Conservation (phyloP, 169 alveolate species). For the Plasmodium vinckei region DNA sequence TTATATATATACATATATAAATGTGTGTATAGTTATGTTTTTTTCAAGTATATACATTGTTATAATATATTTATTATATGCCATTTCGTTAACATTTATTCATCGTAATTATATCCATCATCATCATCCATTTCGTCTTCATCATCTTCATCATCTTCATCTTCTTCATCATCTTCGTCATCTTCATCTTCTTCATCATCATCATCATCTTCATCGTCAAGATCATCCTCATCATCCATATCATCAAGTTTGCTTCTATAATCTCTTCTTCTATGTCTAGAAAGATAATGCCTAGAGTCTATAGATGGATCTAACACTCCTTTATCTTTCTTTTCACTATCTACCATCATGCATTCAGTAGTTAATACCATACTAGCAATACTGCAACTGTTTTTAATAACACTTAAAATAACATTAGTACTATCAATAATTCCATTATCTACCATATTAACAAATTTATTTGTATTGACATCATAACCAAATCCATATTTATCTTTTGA, state of each 20-base stretch:
- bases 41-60: no score
- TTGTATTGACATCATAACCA: constrained; percentile 92
- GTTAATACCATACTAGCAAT: constrained; percentile 92
- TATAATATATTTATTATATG: no score
- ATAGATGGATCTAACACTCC: constrained; percentile 38
- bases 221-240: constrained; percentile 47
- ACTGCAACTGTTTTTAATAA: constrained; percentile 89
- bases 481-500: constrained; percentile 89
- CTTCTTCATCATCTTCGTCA: constrained; percentile 52
- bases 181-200: constrained; percentile 59
- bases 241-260: constrained; percentile 32
- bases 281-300: constrained; percentile 33
- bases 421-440: constrained; percentile 92
- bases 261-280: constrained; percentile 20
- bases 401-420: constrained; percentile 90
- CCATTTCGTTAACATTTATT: neutral
- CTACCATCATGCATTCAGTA: constrained; percentile 93
- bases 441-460: constrained; percentile 90
- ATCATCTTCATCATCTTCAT: constrained; percentile 31
- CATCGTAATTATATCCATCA: constrained; percentile 66
- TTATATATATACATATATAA: no score
- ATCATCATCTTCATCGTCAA: constrained; percentile 33
- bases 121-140: constrained; percentile 64
- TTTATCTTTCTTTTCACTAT: constrained; percentile 83
- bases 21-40: no score